Percentiles rank a stretch among this genome's conserved stretches.
Evolutionary conservation across 2,329 filamentous ascomycete genomes (phyloP).

Genomic region (Fusarium guadeloupense): DNA sequence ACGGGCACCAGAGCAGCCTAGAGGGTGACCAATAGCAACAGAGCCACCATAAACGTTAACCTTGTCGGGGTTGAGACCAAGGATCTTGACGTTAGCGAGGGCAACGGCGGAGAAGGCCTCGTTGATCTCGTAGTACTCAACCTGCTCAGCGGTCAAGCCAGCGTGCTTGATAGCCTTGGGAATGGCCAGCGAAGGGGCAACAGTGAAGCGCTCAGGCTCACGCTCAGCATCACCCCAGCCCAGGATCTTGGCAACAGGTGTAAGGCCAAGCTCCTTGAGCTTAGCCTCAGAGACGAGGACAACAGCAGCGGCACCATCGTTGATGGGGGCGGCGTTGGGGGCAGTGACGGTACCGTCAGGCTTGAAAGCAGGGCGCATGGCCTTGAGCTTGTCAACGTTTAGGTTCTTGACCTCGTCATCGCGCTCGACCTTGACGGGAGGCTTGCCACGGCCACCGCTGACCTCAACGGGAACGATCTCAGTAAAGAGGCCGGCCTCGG

Average conservation of each 20-base stretch:
- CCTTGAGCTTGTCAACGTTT: conserved; percentile 82
- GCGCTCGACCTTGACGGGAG: conserved; percentile 77
- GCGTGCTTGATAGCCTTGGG: conserved; percentile 98
- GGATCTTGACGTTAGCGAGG: conserved; percentile 93
- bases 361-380: conserved; percentile 85
- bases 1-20: conserved; percentile 92
- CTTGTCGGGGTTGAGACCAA: conserved; percentile 80
- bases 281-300: conserved; percentile 95
- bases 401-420: conserved; percentile 98
- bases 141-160: conserved; percentile 76
- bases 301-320: conserved; percentile 91
- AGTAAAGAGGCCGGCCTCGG: conserved; percentile 81
- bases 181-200: conserved; percentile 90
- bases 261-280: conserved; percentile 89
- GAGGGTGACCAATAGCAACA: conserved; percentile 93
- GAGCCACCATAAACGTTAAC: conserved; percentile 96
- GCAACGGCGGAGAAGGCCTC: conserved; percentile 98
- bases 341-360: conserved; percentile 91
- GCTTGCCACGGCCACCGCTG: conserved; percentile 89
- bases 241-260: conserved; percentile 93
- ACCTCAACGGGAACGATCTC: conserved; percentile 94
- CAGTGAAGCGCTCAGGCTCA: conserved; percentile 94
- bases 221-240: conserved; percentile 97
- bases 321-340: conserved; percentile 94
- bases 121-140: conserved; percentile 99